A percentile compares a stretch with the other conserved stretches of the same genome.
Evolutionary conservation across 805 yeast genomes (phyloP).

Genomic region (Candida railenensis): DNA sequence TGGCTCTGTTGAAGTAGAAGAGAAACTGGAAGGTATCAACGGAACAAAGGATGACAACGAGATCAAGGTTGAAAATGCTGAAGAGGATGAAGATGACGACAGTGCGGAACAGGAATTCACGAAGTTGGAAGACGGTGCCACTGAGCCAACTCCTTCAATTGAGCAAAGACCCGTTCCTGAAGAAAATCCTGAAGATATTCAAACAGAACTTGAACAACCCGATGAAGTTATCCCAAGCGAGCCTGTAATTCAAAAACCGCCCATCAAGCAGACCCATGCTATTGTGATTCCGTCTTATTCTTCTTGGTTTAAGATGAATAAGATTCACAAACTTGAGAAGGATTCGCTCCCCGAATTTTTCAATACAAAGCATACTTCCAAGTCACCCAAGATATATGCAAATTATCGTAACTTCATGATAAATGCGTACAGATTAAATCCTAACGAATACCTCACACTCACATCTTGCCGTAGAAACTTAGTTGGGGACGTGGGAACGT

Average conservation of each 20-base stretch:
- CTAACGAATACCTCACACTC: slow-evolving; percentile 83
- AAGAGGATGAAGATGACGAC: not conserved
- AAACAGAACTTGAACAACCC: not conserved
- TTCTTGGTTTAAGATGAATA: slow-evolving; percentile 76
- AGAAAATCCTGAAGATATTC: not conserved
- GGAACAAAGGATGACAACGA: not conserved
- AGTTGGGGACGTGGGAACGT: slow-evolving; percentile 88
- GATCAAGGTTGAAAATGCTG: too few relatives aligned
- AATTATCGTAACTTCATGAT: slow-evolving; percentile 87
- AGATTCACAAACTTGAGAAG: slow-evolving; percentile 73
- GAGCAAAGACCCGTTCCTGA: not conserved
- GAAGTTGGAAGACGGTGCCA: not conserved
- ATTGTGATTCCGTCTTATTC: slow-evolving; percentile 86
- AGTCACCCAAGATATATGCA: slow-evolving; percentile 78
- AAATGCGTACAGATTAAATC: slow-evolving; percentile 83
- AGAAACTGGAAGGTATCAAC: not conserved
- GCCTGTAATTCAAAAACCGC: slow-evolving; percentile 1
- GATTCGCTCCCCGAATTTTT: slow-evolving; percentile 89
- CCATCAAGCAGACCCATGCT: slow-evolving; percentile 67
- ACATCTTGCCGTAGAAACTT: slow-evolving; percentile 90
- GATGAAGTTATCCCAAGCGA: slow-evolving; percentile 3
- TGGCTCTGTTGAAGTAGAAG: not conserved
- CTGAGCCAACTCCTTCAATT: not conserved
- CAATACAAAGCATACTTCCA: slow-evolving; percentile 65
- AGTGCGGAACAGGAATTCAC: not conserved